Evolutionary conservation across 1,284 basidiomycete genomes (phyloP).

Genomic region (Cryptococcus hybrid): DNA sequence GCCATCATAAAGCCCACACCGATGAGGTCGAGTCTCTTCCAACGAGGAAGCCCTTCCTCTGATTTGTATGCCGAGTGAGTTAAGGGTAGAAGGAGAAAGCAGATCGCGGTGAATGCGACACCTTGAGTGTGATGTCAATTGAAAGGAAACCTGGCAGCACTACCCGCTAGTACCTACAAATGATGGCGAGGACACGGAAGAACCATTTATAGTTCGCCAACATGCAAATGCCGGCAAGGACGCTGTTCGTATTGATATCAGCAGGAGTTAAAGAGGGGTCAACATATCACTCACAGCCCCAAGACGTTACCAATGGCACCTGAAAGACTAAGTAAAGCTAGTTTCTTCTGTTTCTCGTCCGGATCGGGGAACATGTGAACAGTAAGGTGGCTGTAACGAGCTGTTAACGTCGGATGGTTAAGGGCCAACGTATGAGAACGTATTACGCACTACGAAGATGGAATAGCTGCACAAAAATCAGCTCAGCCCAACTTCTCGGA

Average conservation of each 20-base stretch:
- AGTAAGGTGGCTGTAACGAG: constrained; percentile 18
- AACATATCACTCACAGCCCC: constrained; percentile 22
- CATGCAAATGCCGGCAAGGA: constrained; percentile 35
- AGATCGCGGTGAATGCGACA: constrained; percentile 22
- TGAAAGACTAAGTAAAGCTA: constrained; percentile 29
- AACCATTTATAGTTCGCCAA: constrained; percentile 37
- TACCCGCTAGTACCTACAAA: constrained; percentile 11
- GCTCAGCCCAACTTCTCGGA: background rate
- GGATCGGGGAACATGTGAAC: constrained; percentile 45
- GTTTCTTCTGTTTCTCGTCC: constrained; percentile 32
- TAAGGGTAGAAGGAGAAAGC: constrained; percentile 32
- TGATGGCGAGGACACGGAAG: constrained; percentile 43
- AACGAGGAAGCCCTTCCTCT: constrained; percentile 21
- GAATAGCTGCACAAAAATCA: constrained; percentile 16
- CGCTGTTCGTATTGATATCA: constrained; percentile 3
- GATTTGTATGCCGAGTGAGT: constrained; percentile 20
- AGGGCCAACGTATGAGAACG: background rate
- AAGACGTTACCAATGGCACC: constrained; percentile 37
- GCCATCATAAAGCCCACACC: constrained; percentile 40
- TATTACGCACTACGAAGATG: constrained; percentile 27
- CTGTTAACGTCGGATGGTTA: background rate
- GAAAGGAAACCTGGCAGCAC: background rate
- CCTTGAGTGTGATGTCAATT: constrained; percentile 1
- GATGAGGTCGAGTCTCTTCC: constrained; percentile 45
- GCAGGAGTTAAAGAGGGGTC: too few relatives aligned